Base-by-base conservation (phyloP, 495 filamentous ascomycete genomes). In the Xylaria telfairii region DNA sequence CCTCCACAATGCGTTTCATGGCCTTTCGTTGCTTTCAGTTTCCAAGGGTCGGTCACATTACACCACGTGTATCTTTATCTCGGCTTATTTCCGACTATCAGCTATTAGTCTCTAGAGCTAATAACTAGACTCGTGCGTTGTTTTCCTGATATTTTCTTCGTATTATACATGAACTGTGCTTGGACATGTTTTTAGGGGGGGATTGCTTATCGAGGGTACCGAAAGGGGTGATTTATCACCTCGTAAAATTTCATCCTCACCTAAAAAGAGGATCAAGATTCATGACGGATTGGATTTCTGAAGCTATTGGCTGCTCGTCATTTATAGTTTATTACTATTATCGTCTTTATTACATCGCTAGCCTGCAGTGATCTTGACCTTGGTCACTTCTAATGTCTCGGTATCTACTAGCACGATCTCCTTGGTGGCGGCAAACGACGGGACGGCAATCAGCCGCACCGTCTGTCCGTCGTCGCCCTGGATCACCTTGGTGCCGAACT, bases 331-430 rank as follows among this genome's bases (percentile, higher is more conserved):
- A 32, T 56, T 15, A 32, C 15, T 65, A 44, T 68, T 37, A 37
- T 59, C 19, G 10, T 42, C 59, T 41, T 15, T 65, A 21, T 19
- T 28, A 47, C 46, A 26, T 46, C 15, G 9, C 24, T 69, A 64
- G 37, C 60, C 68, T 3, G 77, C 67, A 19, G 75, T 62, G 56
- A 86, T 82, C 67, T 80, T 84, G 74, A 98, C 90, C 71, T 82
- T 89, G 13, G 95, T 86, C 26, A 92, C 83, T 73, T 92, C 91
- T 73, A 98, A 79, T 8, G 92, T 96, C 78, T 98, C 94, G 49
- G 88, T 83, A 81, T 99, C 95, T 13, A 99, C 83, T 72, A 98
- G 70, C 13, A 98, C 87, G n/a, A 98, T 74, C 78, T 96, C 91
- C 1, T 90, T 89, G 0, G 93, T 97, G 64, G 92, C 87, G 1